Evolutionary conservation across 225 moss, liverwort and hornwort species (phyloP), one percentile per base, ranked within the genome.

Genomic region (Rhytidiadelphus loreus): DNA sequence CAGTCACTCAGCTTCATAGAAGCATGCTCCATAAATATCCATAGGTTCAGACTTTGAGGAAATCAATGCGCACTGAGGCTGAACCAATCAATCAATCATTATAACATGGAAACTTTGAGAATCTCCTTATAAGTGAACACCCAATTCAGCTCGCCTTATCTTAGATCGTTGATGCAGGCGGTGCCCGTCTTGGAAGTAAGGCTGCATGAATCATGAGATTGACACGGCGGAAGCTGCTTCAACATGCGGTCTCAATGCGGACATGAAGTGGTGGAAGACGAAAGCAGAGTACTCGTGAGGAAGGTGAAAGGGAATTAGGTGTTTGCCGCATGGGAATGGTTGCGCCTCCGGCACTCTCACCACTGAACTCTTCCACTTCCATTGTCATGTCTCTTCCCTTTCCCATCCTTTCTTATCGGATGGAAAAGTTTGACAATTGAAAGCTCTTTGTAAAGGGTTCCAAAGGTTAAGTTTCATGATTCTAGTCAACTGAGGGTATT

Each of bases 311-410:
- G 90, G 39, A 90, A 89, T 28, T 16, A 63, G 69, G 33, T 12
- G 8, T 88, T 84, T 81, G 72, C 30, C 81, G 43, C 77, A 85
- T 90, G 86, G 87, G 89, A 92, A 90, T 86, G 69, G 90, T 88
- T 92, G 90, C 56, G 90, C 86, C 92, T 92, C 90, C 59, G 62
- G 17, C 85, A 60, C 84, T 91, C 89, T 81, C 86, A 61, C 37
- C 43, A 21, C 30, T 83, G 5, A 79, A 78, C 41, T 46, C 63
- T 48, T 66, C 83, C 52, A 41, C 83, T 85, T 85, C 77, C 35
- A 30, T 19, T 82, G 32, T 81, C 78, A 82, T 58, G 77, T 78
- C 92, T 53, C 72, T 90, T 86, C 77, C 87, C 39, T n/a, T 90
- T 66, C 59, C 48, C 65, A 58, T 75, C 46, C 32, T 77, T 59